A percentile compares a stretch with the other conserved stretches of the same genome.
Evolutionary conservation across 2,329 filamentous ascomycete genomes (phyloP).

Genomic region (Neopestalotiopsis sp.): DNA sequence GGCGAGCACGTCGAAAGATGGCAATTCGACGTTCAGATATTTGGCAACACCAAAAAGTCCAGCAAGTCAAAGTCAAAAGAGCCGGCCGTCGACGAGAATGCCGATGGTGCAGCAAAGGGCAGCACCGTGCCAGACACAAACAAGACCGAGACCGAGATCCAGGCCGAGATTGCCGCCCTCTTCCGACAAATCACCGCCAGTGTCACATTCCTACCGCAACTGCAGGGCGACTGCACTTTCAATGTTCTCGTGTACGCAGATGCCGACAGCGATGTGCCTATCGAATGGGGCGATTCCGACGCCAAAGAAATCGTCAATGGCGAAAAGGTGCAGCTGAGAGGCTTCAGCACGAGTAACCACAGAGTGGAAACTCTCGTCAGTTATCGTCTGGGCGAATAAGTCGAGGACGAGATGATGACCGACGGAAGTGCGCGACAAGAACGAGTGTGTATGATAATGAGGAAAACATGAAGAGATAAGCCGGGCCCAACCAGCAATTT

Average conservation of each 20-base stretch:
- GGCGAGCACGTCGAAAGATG: conserved; percentile 95
- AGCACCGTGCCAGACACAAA: conserved; percentile 50
- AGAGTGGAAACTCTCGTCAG: conserved; percentile 94
- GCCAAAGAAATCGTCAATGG: conserved; percentile 95
- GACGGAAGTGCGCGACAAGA: neutral
- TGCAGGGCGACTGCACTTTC: conserved; percentile 95
- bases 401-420: neutral
- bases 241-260: conserved; percentile 98
- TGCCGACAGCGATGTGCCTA: conserved; percentile 92
- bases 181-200: conserved; percentile 98
- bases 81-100: conserved; percentile 39
- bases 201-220: conserved; percentile 93
- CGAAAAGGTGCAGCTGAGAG: conserved; percentile 92
- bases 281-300: conserved; percentile 98
- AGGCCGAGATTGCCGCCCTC: conserved; percentile 92
- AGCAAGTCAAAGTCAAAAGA: conserved; percentile 59
- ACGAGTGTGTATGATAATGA: conserved; percentile 3
- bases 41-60: conserved; percentile 32
- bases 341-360: conserved; percentile 95
- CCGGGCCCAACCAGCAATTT: neutral
- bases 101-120: conserved; percentile 33
- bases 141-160: conserved; percentile 93
- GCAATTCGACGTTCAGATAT: conserved; percentile 82
- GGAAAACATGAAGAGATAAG: neutral
- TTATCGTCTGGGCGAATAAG: conserved; percentile 68